These are phyloP conservation scores for Aspergillus calidoustus DNA, from an alignment of 2,329 filamentous ascomycete genomes.

Conservation along the genomic window DNA sequence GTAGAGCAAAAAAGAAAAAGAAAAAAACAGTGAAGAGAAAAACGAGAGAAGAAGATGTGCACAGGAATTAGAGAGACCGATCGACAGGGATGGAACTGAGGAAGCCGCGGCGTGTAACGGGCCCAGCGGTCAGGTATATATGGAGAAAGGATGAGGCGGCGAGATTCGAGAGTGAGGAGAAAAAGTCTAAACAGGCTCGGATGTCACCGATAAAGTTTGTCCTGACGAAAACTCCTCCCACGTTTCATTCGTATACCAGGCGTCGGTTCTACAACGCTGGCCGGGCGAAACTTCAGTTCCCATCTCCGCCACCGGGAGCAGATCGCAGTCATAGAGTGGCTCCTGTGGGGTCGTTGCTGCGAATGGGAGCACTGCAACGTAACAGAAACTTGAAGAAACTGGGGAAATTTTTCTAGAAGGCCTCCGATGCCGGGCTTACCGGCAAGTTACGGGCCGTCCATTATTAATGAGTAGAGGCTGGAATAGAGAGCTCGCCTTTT, in stretches of 20 bases:
- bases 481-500: neutral
- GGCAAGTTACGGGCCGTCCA: constrained; percentile 3
- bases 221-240: neutral
- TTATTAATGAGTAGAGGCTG: constrained; percentile 5
- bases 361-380: constrained; percentile 27
- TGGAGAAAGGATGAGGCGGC: neutral
- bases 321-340: constrained; percentile 18
- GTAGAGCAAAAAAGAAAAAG: constrained; percentile 8
- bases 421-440: constrained; percentile 15
- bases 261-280: neutral
- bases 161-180: neutral
- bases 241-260: neutral
- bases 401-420: constrained; percentile 21
- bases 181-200: neutral
- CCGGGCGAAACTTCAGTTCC: neutral
- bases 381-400: constrained; percentile 29
- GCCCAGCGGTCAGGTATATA: neutral
- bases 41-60: neutral
- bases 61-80: neutral
- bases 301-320: constrained; percentile 21
- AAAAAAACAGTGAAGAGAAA: neutral
- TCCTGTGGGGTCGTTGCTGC: constrained; percentile 23
- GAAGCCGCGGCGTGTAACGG: neutral
- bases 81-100: neutral
- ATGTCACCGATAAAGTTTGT: constrained; percentile 3